Base-by-base conservation (phyloP, 768 basidiomycete species). In the Lactifluus pinguis region DNA sequence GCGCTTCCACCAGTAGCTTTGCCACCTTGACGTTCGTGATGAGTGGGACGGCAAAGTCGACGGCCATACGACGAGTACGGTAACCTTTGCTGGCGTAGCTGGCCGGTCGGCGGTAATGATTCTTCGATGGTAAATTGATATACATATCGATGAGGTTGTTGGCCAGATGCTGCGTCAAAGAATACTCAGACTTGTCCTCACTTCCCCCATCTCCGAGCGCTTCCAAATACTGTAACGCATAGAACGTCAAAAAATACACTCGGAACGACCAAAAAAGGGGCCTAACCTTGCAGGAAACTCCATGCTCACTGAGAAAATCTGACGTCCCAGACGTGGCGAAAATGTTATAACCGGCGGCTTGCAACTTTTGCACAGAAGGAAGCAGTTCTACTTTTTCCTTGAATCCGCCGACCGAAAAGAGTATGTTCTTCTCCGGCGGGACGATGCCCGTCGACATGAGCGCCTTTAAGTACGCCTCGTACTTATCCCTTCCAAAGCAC, bases 1-100 rank as follows among this genome's bases (percentile, higher is more conserved):
- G 77, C 2, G 95, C 97, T 74, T 98, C 94, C 15, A 92, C 89
- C 44, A 98, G 82, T 70, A 99, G 80, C 73, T 98, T 99, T 58
- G 95, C 95, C 69, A 93, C 94, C 78, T 99, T 99, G 76, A 99
- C 89, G 72, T 99, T 98, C 48, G 95, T 98, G 70, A 98, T 92
- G 54, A 98, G 80, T 1, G 97, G 97, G 38, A 98, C 86, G 34
- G 95, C 97, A 68, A 95, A 98, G 73, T 99, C 97, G 65, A 99
- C 94, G 6, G 97, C 97, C 94, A 98, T 95, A 54, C 97, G 89
- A 67, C 97, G 89, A 34, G 95, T 95, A 62, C 85, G 84, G 73
- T 98, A 98, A 8, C 97, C 97, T 71, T 97, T 95, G 73, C 93
- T 97, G 55, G 93, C 84, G 72, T 98, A 99, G 73, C 87, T 95